Conservation (phyloP, 768 basidiomycete genomes). For the Suillus sp. region DNA sequence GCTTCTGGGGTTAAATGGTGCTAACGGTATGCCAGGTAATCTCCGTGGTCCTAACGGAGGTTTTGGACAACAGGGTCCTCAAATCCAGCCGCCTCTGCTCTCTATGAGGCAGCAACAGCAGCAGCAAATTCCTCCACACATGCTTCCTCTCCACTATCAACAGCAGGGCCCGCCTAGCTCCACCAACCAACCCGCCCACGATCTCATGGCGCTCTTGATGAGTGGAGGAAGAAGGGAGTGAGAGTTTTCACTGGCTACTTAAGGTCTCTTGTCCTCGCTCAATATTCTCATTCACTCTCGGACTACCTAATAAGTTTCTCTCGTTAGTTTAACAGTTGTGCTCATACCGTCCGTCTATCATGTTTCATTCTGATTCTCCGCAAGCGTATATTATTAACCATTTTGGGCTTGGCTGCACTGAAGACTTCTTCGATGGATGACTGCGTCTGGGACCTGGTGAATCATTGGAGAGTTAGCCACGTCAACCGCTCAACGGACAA, state of each 20-base stretch:
- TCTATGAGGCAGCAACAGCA: constrained; percentile 37
- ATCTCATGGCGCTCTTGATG: constrained; percentile 85
- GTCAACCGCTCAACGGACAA: background rate
- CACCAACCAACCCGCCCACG: constrained; percentile 63
- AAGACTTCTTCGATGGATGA: constrained; percentile 1
- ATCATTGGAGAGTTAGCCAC: constrained; percentile 1
- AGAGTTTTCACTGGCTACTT: constrained; percentile 25
- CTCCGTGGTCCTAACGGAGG: constrained; percentile 50
- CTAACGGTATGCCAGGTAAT: constrained; percentile 48
- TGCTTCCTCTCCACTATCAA: constrained; percentile 59
- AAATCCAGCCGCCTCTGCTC: constrained; percentile 33
- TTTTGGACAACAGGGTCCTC: constrained; percentile 36
- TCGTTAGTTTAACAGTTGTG: constrained; percentile 35
- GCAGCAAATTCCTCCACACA: constrained; percentile 55
- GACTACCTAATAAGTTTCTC: constrained; percentile 27
- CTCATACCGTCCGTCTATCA: constrained; percentile 28
- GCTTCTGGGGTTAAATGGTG: constrained; percentile 46
- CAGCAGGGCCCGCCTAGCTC: constrained; percentile 54
- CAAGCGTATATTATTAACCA: constrained; percentile 24
- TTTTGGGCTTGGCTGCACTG: constrained; percentile 20
- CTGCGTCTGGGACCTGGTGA: constrained; percentile 3
- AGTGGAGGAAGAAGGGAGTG: constrained; percentile 69
- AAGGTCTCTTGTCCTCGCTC: constrained; percentile 17
- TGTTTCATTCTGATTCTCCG: constrained; percentile 23
- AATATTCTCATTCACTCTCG: constrained; percentile 19